Base-by-base conservation (phyloP, 352 stramenopile species). In the Globisporangium middletonii region DNA sequence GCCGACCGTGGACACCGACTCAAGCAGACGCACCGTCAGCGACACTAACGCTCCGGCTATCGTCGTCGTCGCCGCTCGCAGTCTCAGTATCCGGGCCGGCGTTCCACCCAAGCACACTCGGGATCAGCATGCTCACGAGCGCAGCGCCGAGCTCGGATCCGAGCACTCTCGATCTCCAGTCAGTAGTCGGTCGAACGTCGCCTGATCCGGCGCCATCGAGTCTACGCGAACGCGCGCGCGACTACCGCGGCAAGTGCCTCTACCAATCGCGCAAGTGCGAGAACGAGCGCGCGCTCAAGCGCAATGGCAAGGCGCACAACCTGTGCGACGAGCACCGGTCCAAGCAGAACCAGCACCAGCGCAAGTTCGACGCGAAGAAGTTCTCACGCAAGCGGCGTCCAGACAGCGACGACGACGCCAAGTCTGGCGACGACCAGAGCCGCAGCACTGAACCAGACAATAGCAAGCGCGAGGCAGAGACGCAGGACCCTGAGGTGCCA, bases 291-390 rank as follows among this genome's bases (percentile, higher is more conserved):
- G 81, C 81, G 16, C 53, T 92, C 53, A 92, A 92, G 62, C 77
- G 79, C 62, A 92, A 92, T 56, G 81, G 81, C 33, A 77, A 85
- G 54, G 67, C 81, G 28, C 81, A 92, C 68, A 92, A 92, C 47
- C 60, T 92, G 26, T 92, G 81, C 48, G 81, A 92, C 33, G 76
- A 85, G 57, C 81, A 92, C 59, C 79, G 81, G 15, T 67, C 61
- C 38, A 89, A 88, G 64, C 81, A 92, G 67, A 92, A 92, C 60
- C 75, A 87, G 67, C 79, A 92, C 61, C 81, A 92, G 56, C 79
- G 81, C 59, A 92, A 89, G 60, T 89, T 92, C 48, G 81, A 92
- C 59, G 79, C 75, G 41, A 92, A 89, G 59, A 89, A 88, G 65
- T 89, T 86, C 67, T 81, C 73, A 19, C 67, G 74, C 43, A 78